Conservation (phyloP, 2,329 filamentous ascomycete species). For the Fusarium austroafricanum region DNA sequence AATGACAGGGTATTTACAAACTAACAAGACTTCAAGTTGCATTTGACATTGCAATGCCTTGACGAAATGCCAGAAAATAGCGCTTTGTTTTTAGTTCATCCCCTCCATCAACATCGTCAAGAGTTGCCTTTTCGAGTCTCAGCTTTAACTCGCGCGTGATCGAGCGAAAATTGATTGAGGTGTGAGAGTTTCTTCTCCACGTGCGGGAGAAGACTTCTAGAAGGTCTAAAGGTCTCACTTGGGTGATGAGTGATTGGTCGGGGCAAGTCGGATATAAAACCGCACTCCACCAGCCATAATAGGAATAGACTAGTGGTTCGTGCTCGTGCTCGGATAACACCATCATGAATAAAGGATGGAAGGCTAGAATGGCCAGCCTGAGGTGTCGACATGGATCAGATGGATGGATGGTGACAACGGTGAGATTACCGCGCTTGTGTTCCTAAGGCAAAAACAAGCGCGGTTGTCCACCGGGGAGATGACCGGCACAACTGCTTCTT, state of each 20-base stretch:
- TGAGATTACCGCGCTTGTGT: conserved; percentile 7
- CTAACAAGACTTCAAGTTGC: background rate
- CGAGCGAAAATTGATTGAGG: conserved; percentile 10
- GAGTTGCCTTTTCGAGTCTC: conserved; percentile 18
- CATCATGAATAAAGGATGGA: background rate
- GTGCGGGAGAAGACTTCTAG: conserved; percentile 45
- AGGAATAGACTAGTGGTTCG: background rate
- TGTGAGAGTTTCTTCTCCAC: conserved; percentile 22
- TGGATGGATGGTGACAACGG: background rate
- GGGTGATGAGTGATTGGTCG: conserved; percentile 17
- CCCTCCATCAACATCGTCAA: conserved; percentile 1
- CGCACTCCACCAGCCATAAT: conserved; percentile 22
- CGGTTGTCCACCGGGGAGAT: background rate
- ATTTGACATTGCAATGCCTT: background rate
- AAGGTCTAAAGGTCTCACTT: conserved; percentile 33
- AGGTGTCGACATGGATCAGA: conserved; percentile 2
- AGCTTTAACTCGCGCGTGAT: conserved; percentile 29
- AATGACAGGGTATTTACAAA: background rate
- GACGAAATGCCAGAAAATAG: conserved; percentile 13
- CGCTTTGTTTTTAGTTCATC: conserved; percentile 1
- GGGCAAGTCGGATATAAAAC: background rate
- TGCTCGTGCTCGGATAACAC: background rate
- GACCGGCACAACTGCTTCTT: background rate
- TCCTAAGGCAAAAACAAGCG: conserved; percentile 3
- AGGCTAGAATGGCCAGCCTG: background rate